Evolutionary conservation across 352 stramenopile genomes (phyloP), one percentile per base, ranked within the genome.

Genomic region (Blastocystis sp.): DNA sequence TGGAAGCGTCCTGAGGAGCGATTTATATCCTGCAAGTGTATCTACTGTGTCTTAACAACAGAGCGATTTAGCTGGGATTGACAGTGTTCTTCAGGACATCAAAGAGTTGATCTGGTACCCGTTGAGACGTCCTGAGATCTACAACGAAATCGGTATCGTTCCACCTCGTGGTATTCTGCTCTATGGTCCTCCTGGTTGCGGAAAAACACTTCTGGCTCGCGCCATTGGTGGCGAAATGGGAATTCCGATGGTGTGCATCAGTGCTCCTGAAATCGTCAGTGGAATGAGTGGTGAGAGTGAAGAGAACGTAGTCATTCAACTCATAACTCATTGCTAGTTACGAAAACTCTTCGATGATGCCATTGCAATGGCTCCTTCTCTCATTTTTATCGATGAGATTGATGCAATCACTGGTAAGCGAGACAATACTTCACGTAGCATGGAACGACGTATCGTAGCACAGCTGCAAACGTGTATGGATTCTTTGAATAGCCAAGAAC

Each of bases 101-200:
- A 93, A 95, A 24, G 94, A 98, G 90, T 94, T 98, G n/a, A 96
- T 97, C 90, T 94, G 97, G 92, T 98, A 98, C 91, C 95, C 95
- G 53, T 90, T 98, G 50, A 96, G 94, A 0, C 95, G 98, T 91
- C 95, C 95, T 0, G 95, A 98, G 90, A 93, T 98, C 34, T 98
- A 98, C 91, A 91, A 92, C 63, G 94, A 98, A 90, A 90, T 98
- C 54, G 95, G 95, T 9, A 94, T 98, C 6, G 94, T 97, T 90
- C 95, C 95, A 7, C 95, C 95, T 11, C 92, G 95, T 54, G 95
- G 95, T 11, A 95, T 98, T 53, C 91, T 98, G 55, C 90, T 98
- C 26, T 95, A 98, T 90, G 95, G 95, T 1, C 95, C 95, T 0
- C 95, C 95, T 0, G 95, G 95, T 0, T 98, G 94, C n/a, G 95